Base-by-base conservation (phyloP, 2,329 filamentous ascomycete species). In the Cytospora piceicola region DNA sequence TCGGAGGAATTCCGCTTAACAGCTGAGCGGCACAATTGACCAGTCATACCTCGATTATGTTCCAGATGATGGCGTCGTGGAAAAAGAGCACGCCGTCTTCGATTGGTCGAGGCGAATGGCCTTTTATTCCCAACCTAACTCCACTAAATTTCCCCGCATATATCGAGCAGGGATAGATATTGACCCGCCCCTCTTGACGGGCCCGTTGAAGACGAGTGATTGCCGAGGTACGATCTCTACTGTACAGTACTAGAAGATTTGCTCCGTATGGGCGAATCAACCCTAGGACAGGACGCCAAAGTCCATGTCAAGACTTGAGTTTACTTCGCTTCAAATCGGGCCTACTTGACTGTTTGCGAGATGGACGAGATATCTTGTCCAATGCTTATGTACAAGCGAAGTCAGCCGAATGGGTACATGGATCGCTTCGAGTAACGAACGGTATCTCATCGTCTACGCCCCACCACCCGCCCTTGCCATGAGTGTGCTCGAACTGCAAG, bases 121-220 rank as follows among this genome's bases (percentile, higher is more conserved):
- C 42, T 6, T 20, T 46, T n/a, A 5, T 46, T 22, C 7, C 42
- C 24, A 34, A 34, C n/a, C 39, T 27, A 53, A 36, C 36, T 55
- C 61, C 39, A 36, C n/a, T 30, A 22, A 51, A 42, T 30, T 63
- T 63, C 61, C 61, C 61, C 61, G 61, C 61, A 49, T 49, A 49
- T 20, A 39, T 12, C 22, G 22, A 51, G 46, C 61, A 63, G 30
- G 61, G 53, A 57, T 57, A 20, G 53, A 57, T 57, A 20, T 49
- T 12, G 9, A 11, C n/a, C n/a, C 46, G 8, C n/a, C 11, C 9
- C 11, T 46, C n/a, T n/a, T 22, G 42, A n/a, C 22, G 42, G 17
- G 56, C 32, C 60, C 14, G 27, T 56, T 22, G 36, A 46, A 20
- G 29, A 62, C 46, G 11, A 46, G 53, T 54, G n/a, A 36, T 30